Evolutionary conservation across 2,329 filamentous ascomycete species (phyloP), one percentile per base, ranked within the genome.

Genomic region (Sporothrix schenckii): DNA sequence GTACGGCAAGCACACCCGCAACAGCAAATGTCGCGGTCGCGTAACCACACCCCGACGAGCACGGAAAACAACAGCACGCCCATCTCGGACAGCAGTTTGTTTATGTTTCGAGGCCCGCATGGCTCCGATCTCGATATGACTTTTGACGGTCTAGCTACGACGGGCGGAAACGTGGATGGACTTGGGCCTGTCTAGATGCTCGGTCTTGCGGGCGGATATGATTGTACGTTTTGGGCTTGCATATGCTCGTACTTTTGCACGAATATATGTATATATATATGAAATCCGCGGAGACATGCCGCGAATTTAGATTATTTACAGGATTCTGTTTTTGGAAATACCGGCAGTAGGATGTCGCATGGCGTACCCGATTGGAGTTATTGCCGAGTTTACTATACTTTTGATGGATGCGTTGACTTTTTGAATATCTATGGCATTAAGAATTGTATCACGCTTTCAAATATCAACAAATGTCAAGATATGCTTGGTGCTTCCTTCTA

Each of bases 161-260:
- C 72, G n/a, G 72, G 76, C 71, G 75, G 71, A 9, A 75, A 71
- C 24, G 66, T 78, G 66, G 75, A 78, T 41, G 73, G 75, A 30
- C 66, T 77, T 1, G 34, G 52, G 2, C 53, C n/a, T 13, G 39
- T 58, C 39, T 58, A 66, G 63, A 27, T 27, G 14, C 1, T 3
- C 24, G 10, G 27, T 27, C 4, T 6, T 44, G 13, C 14, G 27
- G 21, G 34, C 7, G 54, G 19, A 11, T 7, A 44, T 44, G 3
- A 13, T 11, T 41, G 5, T 50, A 16, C 34, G 41, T 60, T 39
- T 10, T 34, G 34, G 34, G 56, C 4, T 21, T 60, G 44, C 39
- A 61, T 27, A 5, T 44, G 24, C 4, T 60, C 10, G 7, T 14
- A 5, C 39, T 24, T 63, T 58, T 58, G 16, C 10, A 41, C n/a